A percentile compares a stretch with the other conserved stretches of the same genome.
Conservation (phyloP, 2,329 filamentous ascomycete genomes). For the Elsinoe batatas region DNA sequence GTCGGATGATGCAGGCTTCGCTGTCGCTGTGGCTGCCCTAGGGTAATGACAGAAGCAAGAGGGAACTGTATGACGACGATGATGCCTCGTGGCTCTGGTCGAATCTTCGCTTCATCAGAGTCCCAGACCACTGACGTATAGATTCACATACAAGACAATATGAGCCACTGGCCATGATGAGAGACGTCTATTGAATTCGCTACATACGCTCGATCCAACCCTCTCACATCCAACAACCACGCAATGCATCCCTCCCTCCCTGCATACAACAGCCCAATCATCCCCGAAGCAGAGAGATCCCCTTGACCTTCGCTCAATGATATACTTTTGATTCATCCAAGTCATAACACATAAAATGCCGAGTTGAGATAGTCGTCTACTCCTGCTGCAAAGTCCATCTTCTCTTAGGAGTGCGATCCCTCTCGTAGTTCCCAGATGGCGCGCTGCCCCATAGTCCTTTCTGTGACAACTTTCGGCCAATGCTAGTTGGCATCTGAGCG, state of each 20-base stretch:
- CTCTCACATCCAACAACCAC: not conserved
- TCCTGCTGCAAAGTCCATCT: conserved; percentile 33
- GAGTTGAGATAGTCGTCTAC: conserved; percentile 5
- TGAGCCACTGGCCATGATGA: too few relatives aligned
- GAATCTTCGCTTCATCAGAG: too few relatives aligned
- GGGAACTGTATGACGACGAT: too few relatives aligned
- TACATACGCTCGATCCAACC: too few relatives aligned
- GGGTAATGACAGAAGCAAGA: too few relatives aligned
- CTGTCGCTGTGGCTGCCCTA: too few relatives aligned
- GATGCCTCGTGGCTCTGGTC: too few relatives aligned
- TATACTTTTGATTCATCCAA: not conserved
- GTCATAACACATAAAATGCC: conserved; percentile 6
- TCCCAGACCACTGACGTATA: too few relatives aligned
- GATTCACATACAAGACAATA: too few relatives aligned
- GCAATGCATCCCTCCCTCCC: not conserved
- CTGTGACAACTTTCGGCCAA: conserved; percentile 21
- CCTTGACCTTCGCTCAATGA: not conserved
- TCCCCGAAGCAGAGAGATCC: not conserved
- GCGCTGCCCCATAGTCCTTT: conserved; percentile 38
- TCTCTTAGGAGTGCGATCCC: conserved; percentile 32
- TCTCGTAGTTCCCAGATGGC: conserved; percentile 24
- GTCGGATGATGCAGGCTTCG: too few relatives aligned
- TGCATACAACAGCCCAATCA: too few relatives aligned
- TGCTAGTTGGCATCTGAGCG: conserved; percentile 21
- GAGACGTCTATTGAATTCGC: too few relatives aligned